Conservation (phyloP, 345 rosid species). For the Eucalyptus erythrocorys region DNA sequence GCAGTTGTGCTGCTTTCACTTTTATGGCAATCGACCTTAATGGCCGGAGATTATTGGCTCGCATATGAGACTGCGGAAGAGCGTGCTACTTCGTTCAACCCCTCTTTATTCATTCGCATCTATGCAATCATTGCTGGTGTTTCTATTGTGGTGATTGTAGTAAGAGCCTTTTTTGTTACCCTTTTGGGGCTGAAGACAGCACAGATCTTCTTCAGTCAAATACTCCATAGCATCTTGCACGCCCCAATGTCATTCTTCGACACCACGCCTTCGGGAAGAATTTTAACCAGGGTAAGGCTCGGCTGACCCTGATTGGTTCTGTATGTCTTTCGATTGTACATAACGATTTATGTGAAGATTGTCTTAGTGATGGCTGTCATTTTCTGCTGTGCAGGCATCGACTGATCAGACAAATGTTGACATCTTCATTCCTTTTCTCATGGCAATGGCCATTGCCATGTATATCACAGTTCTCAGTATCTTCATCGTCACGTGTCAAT, state of each 20-base stretch:
- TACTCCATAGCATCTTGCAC: conserved; percentile 75
- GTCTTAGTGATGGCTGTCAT: neutral
- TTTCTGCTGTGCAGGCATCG: conserved; percentile 49
- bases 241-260: conserved; percentile 99
- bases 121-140: conserved; percentile 47
- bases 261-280: conserved; percentile 96
- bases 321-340: neutral
- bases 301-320: neutral
- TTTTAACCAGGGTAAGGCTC: conserved; percentile 69
- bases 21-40: conserved; percentile 61
- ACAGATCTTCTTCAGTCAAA: conserved; percentile 59
- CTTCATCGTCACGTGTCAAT: conserved; percentile 79
- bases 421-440: conserved; percentile 56
- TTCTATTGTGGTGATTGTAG: conserved; percentile 35
- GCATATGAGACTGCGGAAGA: conserved; percentile 75
- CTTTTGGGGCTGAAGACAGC: conserved; percentile 74
- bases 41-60: conserved; percentile 94
- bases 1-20: conserved; percentile 46
- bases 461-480: conserved; percentile 68
- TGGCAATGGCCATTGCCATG: conserved; percentile 46
- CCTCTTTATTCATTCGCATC: conserved; percentile 45
- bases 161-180: conserved; percentile 45
- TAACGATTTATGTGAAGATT: neutral
- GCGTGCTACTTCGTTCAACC: conserved; percentile 30
- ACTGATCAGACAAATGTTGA: conserved; percentile 80